Evolutionary conservation across 495 filamentous ascomycete species (phyloP).

Genomic region (Aspergillus cavernicola): DNA sequence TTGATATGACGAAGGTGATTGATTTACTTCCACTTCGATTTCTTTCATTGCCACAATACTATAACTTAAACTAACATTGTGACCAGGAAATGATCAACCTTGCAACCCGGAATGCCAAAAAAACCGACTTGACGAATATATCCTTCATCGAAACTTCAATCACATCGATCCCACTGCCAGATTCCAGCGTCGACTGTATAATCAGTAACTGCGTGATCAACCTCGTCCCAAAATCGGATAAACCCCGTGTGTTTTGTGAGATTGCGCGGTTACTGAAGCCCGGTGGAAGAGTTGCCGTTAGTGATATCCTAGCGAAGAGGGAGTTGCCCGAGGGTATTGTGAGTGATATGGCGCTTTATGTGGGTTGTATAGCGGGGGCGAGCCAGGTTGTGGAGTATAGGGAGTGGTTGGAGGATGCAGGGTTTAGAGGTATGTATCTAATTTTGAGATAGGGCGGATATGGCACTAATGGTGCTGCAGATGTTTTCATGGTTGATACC

Average conservation of each 20-base stretch:
- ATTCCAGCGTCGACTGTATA: conserved; percentile 47
- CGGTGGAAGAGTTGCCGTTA: conserved; percentile 59
- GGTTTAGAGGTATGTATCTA: conserved; percentile 43
- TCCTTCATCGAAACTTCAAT: conserved; percentile 48
- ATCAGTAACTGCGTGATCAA: conserved; percentile 61
- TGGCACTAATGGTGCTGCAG: conserved; percentile 23
- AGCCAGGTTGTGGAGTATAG: conserved; percentile 53
- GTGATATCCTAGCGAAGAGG: conserved; percentile 57
- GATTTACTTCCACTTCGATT: not conserved
- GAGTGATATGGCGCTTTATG: conserved; percentile 50
- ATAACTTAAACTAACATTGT: not conserved
- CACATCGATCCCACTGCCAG: conserved; percentile 41
- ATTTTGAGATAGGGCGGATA: too few species aligned
- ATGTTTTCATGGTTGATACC: conserved; percentile 47
- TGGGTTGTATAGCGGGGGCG: conserved; percentile 60
- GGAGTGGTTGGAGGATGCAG: conserved; percentile 44
- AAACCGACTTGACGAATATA: conserved; percentile 31
- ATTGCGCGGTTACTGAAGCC: conserved; percentile 60
- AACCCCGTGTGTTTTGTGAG: conserved; percentile 52
- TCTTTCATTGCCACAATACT: too few species aligned
- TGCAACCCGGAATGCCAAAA: conserved; percentile 32
- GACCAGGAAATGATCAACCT: conserved; percentile 53
- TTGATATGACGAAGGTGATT: conserved; percentile 59
- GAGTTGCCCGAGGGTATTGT: conserved; percentile 45
- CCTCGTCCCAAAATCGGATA: conserved; percentile 52